A percentile compares a stretch with the other conserved stretches of the same genome.
These are phyloP conservation scores for Hypoxylon sp. DNA, from an alignment of 2,329 filamentous ascomycete species.

Conservation along the genomic window DNA sequence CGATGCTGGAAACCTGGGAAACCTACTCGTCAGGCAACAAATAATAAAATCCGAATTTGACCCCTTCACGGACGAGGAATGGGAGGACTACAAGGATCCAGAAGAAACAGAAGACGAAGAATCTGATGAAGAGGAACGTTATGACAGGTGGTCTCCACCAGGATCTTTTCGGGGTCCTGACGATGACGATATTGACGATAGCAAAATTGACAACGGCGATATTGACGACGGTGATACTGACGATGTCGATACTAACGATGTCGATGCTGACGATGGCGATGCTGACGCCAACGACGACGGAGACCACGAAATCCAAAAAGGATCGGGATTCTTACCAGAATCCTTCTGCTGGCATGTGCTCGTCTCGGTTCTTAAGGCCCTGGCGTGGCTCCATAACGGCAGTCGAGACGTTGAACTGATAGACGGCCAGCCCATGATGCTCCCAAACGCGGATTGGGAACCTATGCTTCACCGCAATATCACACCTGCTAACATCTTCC, in stretches of 20 bases:
- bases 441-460: conserved; percentile 62
- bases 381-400: conserved; percentile 69
- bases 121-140: conserved; percentile 24
- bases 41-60: no score
- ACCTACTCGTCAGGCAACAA: conserved; percentile 54
- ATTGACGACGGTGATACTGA: no score
- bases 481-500: conserved; percentile 64
- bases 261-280: no score
- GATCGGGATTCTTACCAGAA: conserved; percentile 62
- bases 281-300: no score
- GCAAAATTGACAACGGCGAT: no score
- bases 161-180: no score
- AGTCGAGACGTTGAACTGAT: conserved; percentile 48
- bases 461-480: conserved; percentile 67
- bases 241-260: no score
- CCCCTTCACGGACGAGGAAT: neutral
- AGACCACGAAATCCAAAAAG: no score
- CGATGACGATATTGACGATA: no score
- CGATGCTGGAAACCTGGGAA: conserved; percentile 65
- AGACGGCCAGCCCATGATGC: conserved; percentile 27
- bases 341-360: conserved; percentile 71
- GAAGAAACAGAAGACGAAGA: conserved; percentile 44
- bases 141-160: neutral
- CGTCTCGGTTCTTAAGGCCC: conserved; percentile 62
- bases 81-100: neutral